Conservation (phyloP, 257 asterid species). For the Solanum megistacrolobum region DNA sequence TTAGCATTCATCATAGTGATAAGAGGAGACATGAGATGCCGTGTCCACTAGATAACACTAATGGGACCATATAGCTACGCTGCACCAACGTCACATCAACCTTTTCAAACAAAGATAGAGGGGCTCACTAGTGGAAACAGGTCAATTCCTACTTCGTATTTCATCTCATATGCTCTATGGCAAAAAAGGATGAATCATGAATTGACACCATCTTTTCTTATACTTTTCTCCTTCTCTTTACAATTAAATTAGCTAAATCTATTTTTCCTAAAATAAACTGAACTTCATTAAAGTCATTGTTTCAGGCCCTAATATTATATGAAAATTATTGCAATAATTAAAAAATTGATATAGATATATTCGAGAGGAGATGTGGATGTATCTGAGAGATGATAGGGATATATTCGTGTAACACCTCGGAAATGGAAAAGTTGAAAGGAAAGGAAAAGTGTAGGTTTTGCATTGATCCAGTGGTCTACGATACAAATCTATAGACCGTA, state of each 20-base stretch:
- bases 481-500: not conserved
- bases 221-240: not conserved
- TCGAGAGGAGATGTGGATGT: not conserved
- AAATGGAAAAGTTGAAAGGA: not conserved
- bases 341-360: too few species aligned
- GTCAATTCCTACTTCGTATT: not conserved
- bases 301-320: not conserved
- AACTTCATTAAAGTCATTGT: not conserved
- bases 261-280: not conserved
- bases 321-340: not conserved
- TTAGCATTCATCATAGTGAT: not conserved
- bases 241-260: not conserved
- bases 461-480: not conserved
- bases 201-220: not conserved
- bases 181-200: not conserved
- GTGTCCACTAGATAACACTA: constrained; percentile 1
- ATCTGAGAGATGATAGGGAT: not conserved
- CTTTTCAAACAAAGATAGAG: not conserved
- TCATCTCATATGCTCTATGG: not conserved
- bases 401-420: not conserved
- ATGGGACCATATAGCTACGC: not conserved
- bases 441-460: not conserved
- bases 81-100: constrained; percentile 1
- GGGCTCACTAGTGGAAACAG: not conserved
- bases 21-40: not conserved